A percentile compares a stretch with the other conserved stretches of the same genome.
These are phyloP conservation scores for Yarrowia deformans DNA, from an alignment of 805 yeast genomes.

Conservation along the genomic window DNA sequence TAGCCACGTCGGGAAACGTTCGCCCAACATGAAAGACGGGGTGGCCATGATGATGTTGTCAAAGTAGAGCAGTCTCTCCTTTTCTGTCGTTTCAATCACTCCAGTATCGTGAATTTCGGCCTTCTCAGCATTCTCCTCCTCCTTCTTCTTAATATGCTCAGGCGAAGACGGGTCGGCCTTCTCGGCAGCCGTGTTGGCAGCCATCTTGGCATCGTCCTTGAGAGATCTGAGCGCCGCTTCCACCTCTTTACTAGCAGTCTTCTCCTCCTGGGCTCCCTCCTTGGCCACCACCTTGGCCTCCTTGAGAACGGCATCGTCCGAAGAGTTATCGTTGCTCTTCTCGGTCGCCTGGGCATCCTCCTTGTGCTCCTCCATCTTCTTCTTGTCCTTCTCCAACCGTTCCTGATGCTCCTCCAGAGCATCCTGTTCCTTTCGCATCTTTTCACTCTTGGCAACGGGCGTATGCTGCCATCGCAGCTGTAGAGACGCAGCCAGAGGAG, in stretches of 20 bases:
- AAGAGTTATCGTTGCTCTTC: too few relatives aligned
- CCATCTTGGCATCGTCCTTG: constrained; percentile 6
- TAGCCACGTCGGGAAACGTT: constrained; percentile 28
- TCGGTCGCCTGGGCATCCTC: not conserved
- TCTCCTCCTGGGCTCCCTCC: constrained; percentile 13
- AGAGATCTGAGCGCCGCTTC: not conserved
- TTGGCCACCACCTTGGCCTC: not conserved
- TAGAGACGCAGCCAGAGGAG: not conserved
- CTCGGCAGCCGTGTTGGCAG: not conserved
- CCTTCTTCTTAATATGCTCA: constrained; percentile 40
- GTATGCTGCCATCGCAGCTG: constrained; percentile 23
- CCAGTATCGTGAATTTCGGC: constrained; percentile 43
- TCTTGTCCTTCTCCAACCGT: constrained; percentile 16
- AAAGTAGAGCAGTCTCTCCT: constrained; percentile 57
- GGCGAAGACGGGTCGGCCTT: constrained; percentile 16
- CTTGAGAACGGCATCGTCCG: constrained; percentile 3
- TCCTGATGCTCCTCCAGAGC: constrained; percentile 37
- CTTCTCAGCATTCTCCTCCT: constrained; percentile 39
- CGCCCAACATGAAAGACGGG: constrained; percentile 24
- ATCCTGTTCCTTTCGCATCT: constrained; percentile 29
- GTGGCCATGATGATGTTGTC: constrained; percentile 54
- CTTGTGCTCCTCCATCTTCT: not conserved
- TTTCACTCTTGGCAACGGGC: constrained; percentile 35
- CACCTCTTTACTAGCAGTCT: constrained; percentile 1
- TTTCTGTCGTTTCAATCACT: constrained; percentile 43